Evolutionary conservation across 371 early-diverging fungal genomes (phyloP), one percentile per base, ranked within the genome.

Genomic region (Gilbertella persicaria): DNA sequence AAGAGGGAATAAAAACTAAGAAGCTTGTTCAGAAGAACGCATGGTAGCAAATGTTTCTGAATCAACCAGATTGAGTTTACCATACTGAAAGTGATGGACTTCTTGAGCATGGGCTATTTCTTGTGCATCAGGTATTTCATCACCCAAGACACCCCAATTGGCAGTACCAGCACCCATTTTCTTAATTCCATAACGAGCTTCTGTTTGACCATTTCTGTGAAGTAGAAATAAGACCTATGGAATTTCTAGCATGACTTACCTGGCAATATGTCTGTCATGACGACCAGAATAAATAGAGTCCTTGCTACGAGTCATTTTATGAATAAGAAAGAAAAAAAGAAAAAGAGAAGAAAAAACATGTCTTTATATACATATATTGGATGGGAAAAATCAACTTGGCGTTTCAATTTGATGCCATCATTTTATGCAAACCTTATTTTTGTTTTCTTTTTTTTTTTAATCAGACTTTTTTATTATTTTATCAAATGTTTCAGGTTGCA

Each of bases 121-220:
- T 54, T 63, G 55, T 9, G 57, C 57, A 44, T 65, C 54, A 28
- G 49, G 45, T 9, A 65, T 23, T 38, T 65, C 66, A 16, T 65
- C 66, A 13, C 66, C 66, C 25, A 65, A 45, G 5, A 65, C 50
- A 5, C 66, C 66, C 66, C 66, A 65, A 20, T 65, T 65, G 12
- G 50, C 66, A 37, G 45, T 30, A 19, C 66, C 66, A 36, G 60
- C 66, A 13, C 66, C 66, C 46, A 56, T 41, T 23, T 65, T 65
- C 41, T 65, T 65, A 5, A 65, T 26, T 4, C 60, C 54, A 29
- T 55, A 55, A 45, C 65, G 65, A 10, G 39, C 20, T 55, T 65
- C 65, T 8, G 42, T 44, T 20, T 53, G 57, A 9, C 66, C 61
- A 50, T 65, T 65, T 50, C 66, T 63, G 45, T n/a, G n/a, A 0